These are phyloP conservation scores for Pichia membranifaciens DNA, from an alignment of 805 yeast genomes.

Conservation along the genomic window DNA sequence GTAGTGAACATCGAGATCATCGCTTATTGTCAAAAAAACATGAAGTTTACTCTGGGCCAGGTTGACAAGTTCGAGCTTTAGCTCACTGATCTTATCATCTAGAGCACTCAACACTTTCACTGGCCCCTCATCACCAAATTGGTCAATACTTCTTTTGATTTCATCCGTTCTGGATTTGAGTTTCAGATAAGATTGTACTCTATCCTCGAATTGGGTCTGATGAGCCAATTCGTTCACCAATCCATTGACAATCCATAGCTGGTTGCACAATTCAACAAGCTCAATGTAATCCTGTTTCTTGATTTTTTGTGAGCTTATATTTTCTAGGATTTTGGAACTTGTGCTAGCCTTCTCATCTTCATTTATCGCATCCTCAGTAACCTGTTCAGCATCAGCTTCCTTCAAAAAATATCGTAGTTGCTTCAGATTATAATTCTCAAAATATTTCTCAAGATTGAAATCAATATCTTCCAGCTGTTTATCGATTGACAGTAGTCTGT, in stretches of 20 bases:
- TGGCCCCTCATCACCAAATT: not conserved
- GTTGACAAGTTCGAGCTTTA: slow-evolving; percentile 3
- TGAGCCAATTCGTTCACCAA: slow-evolving; percentile 22
- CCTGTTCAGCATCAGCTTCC: too few relatives aligned
- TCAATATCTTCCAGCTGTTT: slow-evolving; percentile 6
- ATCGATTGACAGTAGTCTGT: not conserved
- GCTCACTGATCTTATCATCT: slow-evolving; percentile 9
- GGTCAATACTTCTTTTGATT: slow-evolving; percentile 4
- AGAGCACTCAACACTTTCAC: slow-evolving; percentile 18
- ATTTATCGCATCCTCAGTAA: too few relatives aligned
- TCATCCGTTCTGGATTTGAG: slow-evolving; percentile 14
- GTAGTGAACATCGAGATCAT: slow-evolving; percentile 16
- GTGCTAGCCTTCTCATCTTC: not conserved
- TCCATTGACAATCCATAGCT: slow-evolving; percentile 29
- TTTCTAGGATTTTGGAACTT: not conserved
- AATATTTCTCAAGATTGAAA: slow-evolving; percentile 7
- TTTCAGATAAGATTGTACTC: slow-evolving; percentile 16
- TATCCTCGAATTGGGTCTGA: slow-evolving; percentile 12
- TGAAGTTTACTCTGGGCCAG: slow-evolving; percentile 10
- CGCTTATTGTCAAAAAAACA: slow-evolving; percentile 12
- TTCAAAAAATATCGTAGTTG: slow-evolving; percentile 7
- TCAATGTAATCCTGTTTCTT: slow-evolving; percentile 14
- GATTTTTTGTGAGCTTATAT: too few relatives aligned
- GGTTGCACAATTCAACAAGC: slow-evolving; percentile 28
- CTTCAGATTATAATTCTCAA: slow-evolving; percentile 8